Conservation (phyloP, 2,329 filamentous ascomycete species). For the Pseudogymnoascus sp. region DNA sequence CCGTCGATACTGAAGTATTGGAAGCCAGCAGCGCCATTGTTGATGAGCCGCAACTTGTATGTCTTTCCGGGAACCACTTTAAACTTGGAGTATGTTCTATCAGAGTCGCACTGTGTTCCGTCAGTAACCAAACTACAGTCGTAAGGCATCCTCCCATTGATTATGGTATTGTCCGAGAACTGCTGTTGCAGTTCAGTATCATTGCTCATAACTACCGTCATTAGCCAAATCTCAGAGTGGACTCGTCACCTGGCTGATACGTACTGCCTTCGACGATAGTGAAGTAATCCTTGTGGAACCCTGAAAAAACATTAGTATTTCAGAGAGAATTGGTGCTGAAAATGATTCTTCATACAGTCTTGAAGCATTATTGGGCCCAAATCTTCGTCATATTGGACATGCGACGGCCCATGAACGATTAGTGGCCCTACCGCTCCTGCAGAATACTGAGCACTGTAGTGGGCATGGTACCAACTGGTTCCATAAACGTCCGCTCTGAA, state of each 20-base stretch:
- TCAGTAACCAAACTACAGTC: slow-evolving; percentile 13
- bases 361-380: slow-evolving; percentile 35
- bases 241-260: slow-evolving; percentile 22
- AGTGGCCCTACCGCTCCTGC: slow-evolving; percentile 50
- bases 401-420: slow-evolving; percentile 51
- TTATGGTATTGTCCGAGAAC: slow-evolving; percentile 17
- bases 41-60: slow-evolving; percentile 42
- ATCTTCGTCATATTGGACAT: slow-evolving; percentile 53
- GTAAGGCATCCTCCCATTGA: slow-evolving; percentile 29
- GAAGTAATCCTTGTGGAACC: slow-evolving; percentile 35
- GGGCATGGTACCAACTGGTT: slow-evolving; percentile 52
- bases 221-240: slow-evolving; percentile 32
- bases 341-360: neutral
- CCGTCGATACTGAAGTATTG: slow-evolving; percentile 43
- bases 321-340: neutral
- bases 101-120: neutral
- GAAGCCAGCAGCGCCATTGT: slow-evolving; percentile 35
- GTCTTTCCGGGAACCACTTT: slow-evolving; percentile 33
- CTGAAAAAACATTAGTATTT: neutral
- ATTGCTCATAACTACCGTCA: slow-evolving; percentile 22
- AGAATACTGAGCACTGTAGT: slow-evolving; percentile 40
- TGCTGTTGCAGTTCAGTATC: slow-evolving; percentile 14
- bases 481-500: slow-evolving; percentile 35
- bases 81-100: slow-evolving; percentile 14
- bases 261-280: slow-evolving; percentile 38